These are phyloP conservation scores for Metschnikowia anglica DNA, from an alignment of 805 yeast genomes.

Conservation along the genomic window DNA sequence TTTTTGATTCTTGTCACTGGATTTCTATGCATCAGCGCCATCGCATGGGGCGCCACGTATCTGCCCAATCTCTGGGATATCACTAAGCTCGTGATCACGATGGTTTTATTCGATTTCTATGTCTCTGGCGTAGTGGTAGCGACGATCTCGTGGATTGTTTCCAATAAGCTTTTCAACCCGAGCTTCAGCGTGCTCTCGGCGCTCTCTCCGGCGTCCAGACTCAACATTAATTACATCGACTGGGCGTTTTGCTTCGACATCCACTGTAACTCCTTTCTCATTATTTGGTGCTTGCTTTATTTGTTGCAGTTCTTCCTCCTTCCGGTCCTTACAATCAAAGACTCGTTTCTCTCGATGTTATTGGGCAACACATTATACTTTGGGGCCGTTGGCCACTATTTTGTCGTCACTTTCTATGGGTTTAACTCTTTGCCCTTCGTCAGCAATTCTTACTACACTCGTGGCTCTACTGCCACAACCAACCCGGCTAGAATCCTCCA, in stretches of 20 bases:
- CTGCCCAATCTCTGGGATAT: constrained; percentile 62
- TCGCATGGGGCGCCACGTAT: constrained; percentile 89
- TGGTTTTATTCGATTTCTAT: constrained; percentile 84
- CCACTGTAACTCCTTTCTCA: constrained; percentile 64
- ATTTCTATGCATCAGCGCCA: constrained; percentile 67
- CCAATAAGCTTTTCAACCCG: constrained; percentile 59
- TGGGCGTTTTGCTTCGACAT: constrained; percentile 96
- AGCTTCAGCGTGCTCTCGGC: constrained; percentile 14
- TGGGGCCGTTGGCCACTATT: constrained; percentile 71
- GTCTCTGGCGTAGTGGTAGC: constrained; percentile 67
- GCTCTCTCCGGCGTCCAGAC: constrained; percentile 13
- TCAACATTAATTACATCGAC: constrained; percentile 51
- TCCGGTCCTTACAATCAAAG: constrained; percentile 66
- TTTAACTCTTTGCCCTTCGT: constrained; percentile 50
- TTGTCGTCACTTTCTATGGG: constrained; percentile 83
- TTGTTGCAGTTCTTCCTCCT: constrained; percentile 30
- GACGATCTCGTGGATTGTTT: constrained; percentile 69
- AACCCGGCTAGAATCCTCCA: constrained; percentile 47
- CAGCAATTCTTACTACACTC: constrained; percentile 17
- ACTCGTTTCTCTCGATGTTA: constrained; percentile 60
- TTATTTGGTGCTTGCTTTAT: constrained; percentile 47
- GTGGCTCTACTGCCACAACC: constrained; percentile 16
- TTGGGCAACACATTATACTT: constrained; percentile 78
- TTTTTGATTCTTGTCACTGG: constrained; percentile 71
- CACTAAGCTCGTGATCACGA: constrained; percentile 65